Conservation (phyloP, 768 basidiomycete genomes). For the Rhodotorula taiwanensis region DNA sequence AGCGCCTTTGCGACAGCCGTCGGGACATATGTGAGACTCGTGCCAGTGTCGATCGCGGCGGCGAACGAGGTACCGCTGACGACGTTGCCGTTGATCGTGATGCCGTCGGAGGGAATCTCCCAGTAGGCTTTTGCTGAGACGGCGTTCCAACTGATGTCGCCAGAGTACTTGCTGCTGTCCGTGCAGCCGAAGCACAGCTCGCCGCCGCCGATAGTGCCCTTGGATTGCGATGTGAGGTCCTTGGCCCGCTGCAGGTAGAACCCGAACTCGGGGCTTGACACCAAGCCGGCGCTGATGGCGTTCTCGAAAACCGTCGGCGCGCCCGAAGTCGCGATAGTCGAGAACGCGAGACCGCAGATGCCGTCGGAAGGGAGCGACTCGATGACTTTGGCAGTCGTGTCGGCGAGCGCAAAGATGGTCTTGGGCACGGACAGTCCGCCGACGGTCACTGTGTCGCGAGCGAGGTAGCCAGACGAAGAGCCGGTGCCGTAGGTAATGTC, state of each 20-base stretch:
- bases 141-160: constrained; percentile 23
- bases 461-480: constrained; percentile 18
- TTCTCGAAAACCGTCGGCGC: constrained; percentile 40
- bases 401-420: constrained; percentile 33
- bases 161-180: constrained; percentile 35
- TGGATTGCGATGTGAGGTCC: constrained; percentile 20
- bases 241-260: constrained; percentile 36
- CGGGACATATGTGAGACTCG: constrained; percentile 38
- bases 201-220: constrained; percentile 33
- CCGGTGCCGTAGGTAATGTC: constrained; percentile 35
- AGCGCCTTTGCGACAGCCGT: constrained; percentile 17
- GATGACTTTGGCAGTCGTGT: constrained; percentile 12
- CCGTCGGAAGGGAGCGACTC: constrained; percentile 20
- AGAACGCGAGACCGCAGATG: constrained; percentile 40
- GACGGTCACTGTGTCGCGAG: constrained; percentile 23
- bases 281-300: constrained; percentile 20
- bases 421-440: constrained; percentile 15
- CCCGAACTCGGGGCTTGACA: constrained; percentile 24
- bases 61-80: constrained; percentile 27
- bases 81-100: constrained; percentile 22
- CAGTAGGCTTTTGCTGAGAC: constrained; percentile 32
- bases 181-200: constrained; percentile 36
- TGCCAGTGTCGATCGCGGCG: constrained; percentile 40
- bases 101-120: constrained; percentile 23
- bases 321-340: constrained; percentile 37